Base-by-base conservation (phyloP, 2,329 filamentous ascomycete species). In the Phoma herbarum region DNA sequence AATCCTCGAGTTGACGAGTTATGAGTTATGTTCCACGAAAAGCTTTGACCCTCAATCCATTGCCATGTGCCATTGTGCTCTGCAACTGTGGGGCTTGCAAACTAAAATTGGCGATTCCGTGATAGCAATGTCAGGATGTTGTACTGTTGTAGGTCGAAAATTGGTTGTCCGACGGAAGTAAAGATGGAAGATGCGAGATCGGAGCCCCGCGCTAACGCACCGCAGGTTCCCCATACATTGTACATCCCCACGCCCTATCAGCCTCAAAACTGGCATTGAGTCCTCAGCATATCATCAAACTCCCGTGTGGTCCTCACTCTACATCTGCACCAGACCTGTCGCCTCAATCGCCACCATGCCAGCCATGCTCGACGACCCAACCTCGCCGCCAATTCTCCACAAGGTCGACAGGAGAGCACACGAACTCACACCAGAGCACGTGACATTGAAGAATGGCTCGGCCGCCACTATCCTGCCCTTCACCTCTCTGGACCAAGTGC, bases 381-480 rank as follows among this genome's bases (percentile, higher is more conserved):
- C 54, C 14, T 83, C 86, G 68, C 84, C 88, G 66, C 85, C 87
- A 70, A 87, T 91, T 68, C 87, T 89, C 78, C 86, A 88, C 65
- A 82, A 86, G 52, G 18, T 54, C 9, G 26, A 56, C 23, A 88
- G 86, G 61, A 88, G 88, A 70, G 84, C 87, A 52, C 79, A 86
- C 46, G 81, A 92, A 51, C 88, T 95, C 70, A 76, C 81, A 16
- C 88, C 90, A 31, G 86, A 88, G 60, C 88, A 90, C 75, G 90
- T 95, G 62, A 93, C 88, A 1, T 85, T 96, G 49, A 85, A 91
- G 57, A 91, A 95, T 76, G 86, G 90, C 68, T 16, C 47, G 11
- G 93, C 89, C 48, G 92, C 91, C 4, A 94, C 91, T 0, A 83
- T 95, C 47, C 83, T 96, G 31, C 92, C 92, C 14, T 92, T 95